Conservation (phyloP, 805 yeast genomes). For the Wickerhamiella kurtzmanii region DNA sequence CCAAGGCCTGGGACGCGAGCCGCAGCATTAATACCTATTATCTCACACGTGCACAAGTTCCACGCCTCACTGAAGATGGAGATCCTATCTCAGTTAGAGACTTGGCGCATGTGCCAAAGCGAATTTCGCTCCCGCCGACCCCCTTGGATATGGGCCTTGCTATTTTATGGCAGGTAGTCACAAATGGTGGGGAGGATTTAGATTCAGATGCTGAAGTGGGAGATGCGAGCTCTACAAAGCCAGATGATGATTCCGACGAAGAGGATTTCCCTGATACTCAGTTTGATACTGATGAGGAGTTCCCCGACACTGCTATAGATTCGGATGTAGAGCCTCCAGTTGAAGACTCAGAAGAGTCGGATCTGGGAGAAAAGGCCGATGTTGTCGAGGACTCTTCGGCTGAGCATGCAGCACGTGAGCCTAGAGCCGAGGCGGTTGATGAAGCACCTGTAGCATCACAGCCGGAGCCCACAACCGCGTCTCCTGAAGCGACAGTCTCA, state of each 20-base stretch:
- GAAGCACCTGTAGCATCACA: background rate
- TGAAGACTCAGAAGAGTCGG: background rate
- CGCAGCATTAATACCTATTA: constrained; percentile 75
- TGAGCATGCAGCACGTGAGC: constrained; percentile 1
- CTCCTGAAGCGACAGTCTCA: background rate
- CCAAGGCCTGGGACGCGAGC: constrained; percentile 78
- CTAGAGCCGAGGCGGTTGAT: background rate
- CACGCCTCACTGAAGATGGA: constrained; percentile 36
- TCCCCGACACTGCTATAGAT: constrained; percentile 19
- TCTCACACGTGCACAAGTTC: constrained; percentile 53
- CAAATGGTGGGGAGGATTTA: constrained; percentile 9
- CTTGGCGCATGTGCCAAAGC: constrained; percentile 40
- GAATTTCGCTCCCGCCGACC: constrained; percentile 51
- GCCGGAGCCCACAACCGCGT: too few relatives aligned
- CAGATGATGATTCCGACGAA: constrained; percentile 20
- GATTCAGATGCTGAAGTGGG: constrained; percentile 10
- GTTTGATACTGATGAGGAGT: constrained; percentile 19
- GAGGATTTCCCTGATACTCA: constrained; percentile 17
- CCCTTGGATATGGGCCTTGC: constrained; percentile 86
- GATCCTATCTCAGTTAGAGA: constrained; percentile 53
- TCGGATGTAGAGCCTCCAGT: constrained; percentile 18
- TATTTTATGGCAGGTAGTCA: constrained; percentile 52
- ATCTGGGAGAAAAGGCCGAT: background rate
- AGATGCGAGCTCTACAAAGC: background rate
- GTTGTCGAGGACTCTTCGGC: background rate